Conservation (phyloP, 345 rosid genomes). For the Boechera retrofracta region DNA sequence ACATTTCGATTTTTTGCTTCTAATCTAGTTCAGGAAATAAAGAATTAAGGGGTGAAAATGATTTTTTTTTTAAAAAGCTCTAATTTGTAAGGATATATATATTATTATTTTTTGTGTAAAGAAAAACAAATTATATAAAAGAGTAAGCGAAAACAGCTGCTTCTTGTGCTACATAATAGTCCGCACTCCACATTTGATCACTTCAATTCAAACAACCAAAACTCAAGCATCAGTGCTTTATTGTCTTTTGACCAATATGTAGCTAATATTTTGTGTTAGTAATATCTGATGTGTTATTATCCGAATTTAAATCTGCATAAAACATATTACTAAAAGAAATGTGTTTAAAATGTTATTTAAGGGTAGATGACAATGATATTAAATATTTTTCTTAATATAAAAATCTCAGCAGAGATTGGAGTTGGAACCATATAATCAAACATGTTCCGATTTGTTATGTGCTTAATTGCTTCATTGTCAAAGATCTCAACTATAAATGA, state of each 20-base stretch:
- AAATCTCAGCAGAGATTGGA: not conserved
- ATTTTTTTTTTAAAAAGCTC: no score
- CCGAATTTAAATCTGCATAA: not conserved
- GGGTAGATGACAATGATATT: not conserved
- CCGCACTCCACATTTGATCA: not conserved
- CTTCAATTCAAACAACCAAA: not conserved
- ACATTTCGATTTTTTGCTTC: constrained; percentile 33
- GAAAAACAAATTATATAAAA: not conserved
- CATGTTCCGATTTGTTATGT: not conserved
- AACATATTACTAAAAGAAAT: not conserved
- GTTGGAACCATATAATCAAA: not conserved
- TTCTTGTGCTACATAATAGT: not conserved
- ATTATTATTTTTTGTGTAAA: constrained; percentile 2
- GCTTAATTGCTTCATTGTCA: not conserved
- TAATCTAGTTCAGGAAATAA: constrained; percentile 34
- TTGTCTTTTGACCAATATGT: not conserved
- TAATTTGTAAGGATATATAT: constrained; percentile 16
- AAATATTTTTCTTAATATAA: not conserved
- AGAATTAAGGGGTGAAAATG: constrained; percentile 24
- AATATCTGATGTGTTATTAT: no score
- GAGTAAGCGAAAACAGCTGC: constrained; percentile 8
- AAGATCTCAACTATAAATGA: not conserved
- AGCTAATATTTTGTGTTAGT: not conserved
- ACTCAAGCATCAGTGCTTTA: not conserved
- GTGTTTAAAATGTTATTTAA: not conserved